Evolutionary conservation across 371 early-diverging fungal species (phyloP), one percentile per base, ranked within the genome.

Genomic region (Vairimorpha apis): DNA sequence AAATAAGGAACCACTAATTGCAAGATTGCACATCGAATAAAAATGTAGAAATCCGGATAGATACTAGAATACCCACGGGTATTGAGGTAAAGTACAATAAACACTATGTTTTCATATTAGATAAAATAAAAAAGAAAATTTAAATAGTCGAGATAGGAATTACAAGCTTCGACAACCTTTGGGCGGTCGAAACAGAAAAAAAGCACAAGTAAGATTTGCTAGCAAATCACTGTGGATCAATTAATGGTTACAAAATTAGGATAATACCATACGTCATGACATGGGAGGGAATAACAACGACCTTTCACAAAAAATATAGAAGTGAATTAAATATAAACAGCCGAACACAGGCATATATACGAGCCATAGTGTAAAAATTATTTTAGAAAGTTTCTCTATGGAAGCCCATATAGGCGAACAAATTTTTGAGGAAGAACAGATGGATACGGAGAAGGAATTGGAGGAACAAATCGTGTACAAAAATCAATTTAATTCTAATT

Each of bases 201-300:
- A 49, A n/a, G 4, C 13, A 21, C 5, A 49, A 49, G 23, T 49
- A 49, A 8, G 49, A 49, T n/a, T 5, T 49, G 18, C 18, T 49
- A 49, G 49, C 49, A 5, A 49, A 49, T n/a, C 23, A n/a, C 5
- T 10, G 5, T 5, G 49, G 49, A 12, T n/a, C 23, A 10, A 10
- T 49, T 5, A 14, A 49, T 21, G 18, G 18, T 14, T 49, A 21
- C 49, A 49, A n/a, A n/a, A 49, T n/a, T 10, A 5, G 18, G 18
- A n/a, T 49, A 10, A 49, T 49, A 5, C 49, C 49, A 49, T 49
- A 49, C 49, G 49, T 49, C n/a, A 49, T 49, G 49, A 49, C 49
- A 49, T 49, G 49, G 49, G 43, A 49, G 14, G n/a, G n/a, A 4
- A n/a, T 49, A n/a, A 21, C 18, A 21, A 49, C 49, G 18, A 49